Base-by-base conservation (phyloP, 2,329 filamentous ascomycete species). In the Penicillium concentricum region DNA sequence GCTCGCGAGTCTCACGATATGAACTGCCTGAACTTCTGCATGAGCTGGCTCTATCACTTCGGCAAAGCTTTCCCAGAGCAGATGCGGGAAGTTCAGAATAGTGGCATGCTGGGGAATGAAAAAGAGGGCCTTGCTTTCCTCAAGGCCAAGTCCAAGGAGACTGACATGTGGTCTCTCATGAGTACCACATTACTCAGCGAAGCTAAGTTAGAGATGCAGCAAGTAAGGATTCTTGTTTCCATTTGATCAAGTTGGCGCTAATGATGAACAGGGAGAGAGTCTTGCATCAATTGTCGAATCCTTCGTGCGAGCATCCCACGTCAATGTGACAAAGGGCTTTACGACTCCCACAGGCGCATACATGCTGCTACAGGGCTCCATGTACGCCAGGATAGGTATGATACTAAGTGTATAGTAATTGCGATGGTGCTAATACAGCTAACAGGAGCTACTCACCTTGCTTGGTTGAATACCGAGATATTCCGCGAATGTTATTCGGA, bases 41-140 rank as follows among this genome's bases (percentile, higher is more conserved):
- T 99, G 59, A 96, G 92, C 69, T 99, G 94, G 94, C 81, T 97
- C 3, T 95, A 95, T 68, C 91, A 97, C 69, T 95, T 97, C 66
- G 89, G 88, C n/a, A 90, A 91, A 68, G 86, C 90, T 0, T 92
- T 93, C 65, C 90, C 92, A 0, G 81, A 85, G 51, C 82, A 91
- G n/a, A 85, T 92, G 63, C 84, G 81, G 47, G 84, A 87, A 50
- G 80, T 89, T 6, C 88, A 87, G 60, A 87, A 88, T 38, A 87
- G 84, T 66, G 90, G 86, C 56, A 87, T 91, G 80, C 78, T 92
- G 9, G 90, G 88, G 0, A 87, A 86, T 34, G 90, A 92, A 51
- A 88, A 88, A 63, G 92, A 97, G 69, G 91, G 87, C 1, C 81
- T 97, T 7, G 82, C 86, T 0, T 97, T 94, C 66, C 82, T 97